A percentile compares a stretch with the other conserved stretches of the same genome.
These are phyloP conservation scores for Parastagonospora nodorum DNA, from an alignment of 2,329 filamentous ascomycete species.

Conservation along the genomic window DNA sequence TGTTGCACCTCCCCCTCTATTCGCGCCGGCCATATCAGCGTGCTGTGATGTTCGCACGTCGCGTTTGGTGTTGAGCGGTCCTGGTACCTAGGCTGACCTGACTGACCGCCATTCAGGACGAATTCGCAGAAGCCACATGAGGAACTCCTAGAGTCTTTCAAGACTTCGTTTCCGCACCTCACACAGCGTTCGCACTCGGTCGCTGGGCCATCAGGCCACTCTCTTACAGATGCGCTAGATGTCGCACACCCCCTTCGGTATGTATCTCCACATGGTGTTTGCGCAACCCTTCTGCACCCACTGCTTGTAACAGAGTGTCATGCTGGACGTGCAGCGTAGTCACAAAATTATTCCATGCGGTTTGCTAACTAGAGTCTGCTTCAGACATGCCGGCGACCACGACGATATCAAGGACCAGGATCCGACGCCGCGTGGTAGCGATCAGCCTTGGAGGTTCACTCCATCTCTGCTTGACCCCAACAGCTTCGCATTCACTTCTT, in stretches of 20 bases:
- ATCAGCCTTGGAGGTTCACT: slow-evolving; percentile 86
- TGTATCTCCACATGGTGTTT: slow-evolving; percentile 26
- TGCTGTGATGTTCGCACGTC: slow-evolving; percentile 36
- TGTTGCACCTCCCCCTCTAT: neutral
- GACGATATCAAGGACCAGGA: slow-evolving; percentile 74
- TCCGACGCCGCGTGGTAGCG: slow-evolving; percentile 77
- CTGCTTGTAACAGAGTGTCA: no score
- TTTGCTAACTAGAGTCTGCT: slow-evolving; percentile 14
- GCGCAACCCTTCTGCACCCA: slow-evolving; percentile 1
- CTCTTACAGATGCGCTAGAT: slow-evolving; percentile 55
- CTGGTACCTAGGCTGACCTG: neutral
- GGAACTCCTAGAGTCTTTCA: slow-evolving; percentile 82
- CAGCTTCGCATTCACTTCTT: slow-evolving; percentile 77
- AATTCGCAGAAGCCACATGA: slow-evolving; percentile 85
- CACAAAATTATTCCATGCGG: neutral
- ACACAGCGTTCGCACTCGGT: slow-evolving; percentile 51
- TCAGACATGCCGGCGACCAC: slow-evolving; percentile 52
- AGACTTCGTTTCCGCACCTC: slow-evolving; percentile 79
- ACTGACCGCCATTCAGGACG: slow-evolving; percentile 57
- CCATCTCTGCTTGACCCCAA: slow-evolving; percentile 87
- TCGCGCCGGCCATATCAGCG: slow-evolving; percentile 3
- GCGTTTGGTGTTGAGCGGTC: slow-evolving; percentile 22
- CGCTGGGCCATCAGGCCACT: slow-evolving; percentile 48
- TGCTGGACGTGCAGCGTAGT: neutral
- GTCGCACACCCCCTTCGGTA: slow-evolving; percentile 52